Base-by-base conservation (phyloP, 2,329 filamentous ascomycete species). In the Nemania serpens region DNA sequence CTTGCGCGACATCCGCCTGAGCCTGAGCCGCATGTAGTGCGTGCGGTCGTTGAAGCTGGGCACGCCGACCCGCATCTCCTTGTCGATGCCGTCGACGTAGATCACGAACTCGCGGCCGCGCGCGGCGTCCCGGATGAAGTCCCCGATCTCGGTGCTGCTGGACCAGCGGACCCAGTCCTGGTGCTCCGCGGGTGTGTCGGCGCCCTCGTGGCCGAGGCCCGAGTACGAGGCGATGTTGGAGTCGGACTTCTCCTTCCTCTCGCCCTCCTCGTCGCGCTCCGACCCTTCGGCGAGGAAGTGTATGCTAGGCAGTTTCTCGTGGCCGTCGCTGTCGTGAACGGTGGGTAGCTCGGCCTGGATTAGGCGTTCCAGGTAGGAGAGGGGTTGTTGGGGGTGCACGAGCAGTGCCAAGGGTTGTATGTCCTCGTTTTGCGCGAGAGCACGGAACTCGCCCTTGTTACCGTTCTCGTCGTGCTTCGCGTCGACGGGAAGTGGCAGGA, bases 21-120 rank as follows among this genome's bases (percentile, higher is more conserved):
- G 77, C 7, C 90, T 82, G 74, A 91, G 85, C 9, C 93, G 87
- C 71, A 96, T 84, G 75, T 94, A 97, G 75, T 94, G 89, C 0
- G 93, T 97, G n/a, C 93, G 83, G 73, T 97, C 93, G 62, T 88
- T 86, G 82, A 97, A 97, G 48, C 88, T 92, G 0, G 93, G 93
- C 10, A 97, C 93, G 0, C 86, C 88, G 6, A 97, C 88, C 15
- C 87, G 84, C 67, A 97, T 88, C 68, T 92, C 86, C 13, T 76
- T 67, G 11, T 74, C 65, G 58, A 80, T 77, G 0, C 91, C 91
- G 72, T 96, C 90, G 58, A 97, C 91, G 55, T 89, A 86, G 45
- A 97, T 87, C 2, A 89, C 87, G 71, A 97, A 97, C 71, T 96
- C 91, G 56, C 91, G 87, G 0, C 91, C 91, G 2, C 91, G 82